A percentile compares a stretch with the other conserved stretches of the same genome.
Conservation (phyloP, 164 flowering plant species). For the Dillenia suffruticosa region DNA sequence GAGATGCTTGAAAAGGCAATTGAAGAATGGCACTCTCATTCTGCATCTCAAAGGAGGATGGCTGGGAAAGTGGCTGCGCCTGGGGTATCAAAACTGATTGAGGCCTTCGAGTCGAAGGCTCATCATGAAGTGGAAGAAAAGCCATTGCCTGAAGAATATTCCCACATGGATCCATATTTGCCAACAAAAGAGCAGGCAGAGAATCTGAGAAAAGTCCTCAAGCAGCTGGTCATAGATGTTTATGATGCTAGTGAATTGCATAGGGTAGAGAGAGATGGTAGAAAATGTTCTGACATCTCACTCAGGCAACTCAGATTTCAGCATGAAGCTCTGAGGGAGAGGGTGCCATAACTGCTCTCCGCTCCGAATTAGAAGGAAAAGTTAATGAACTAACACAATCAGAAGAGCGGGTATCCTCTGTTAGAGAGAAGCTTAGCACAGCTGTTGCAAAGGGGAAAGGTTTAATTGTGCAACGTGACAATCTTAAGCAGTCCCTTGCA, state of each 20-base stretch:
- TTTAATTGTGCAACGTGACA: slow-evolving; percentile 82
- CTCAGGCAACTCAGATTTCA: slow-evolving; percentile 25
- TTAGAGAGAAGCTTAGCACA: slow-evolving; percentile 91
- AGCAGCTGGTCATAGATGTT: slow-evolving; percentile 39
- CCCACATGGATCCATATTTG: slow-evolving; percentile 30
- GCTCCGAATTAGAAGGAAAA: slow-evolving; percentile 51
- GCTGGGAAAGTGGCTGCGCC: slow-evolving; percentile 37
- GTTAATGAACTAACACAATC: slow-evolving; percentile 74
- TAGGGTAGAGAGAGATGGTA: slow-evolving; percentile 27
- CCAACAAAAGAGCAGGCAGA: slow-evolving; percentile 32
- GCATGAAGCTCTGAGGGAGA: slow-evolving; percentile 31
- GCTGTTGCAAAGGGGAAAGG: slow-evolving; percentile 99
- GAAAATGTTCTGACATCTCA: slow-evolving; percentile 23
- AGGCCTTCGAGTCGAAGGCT: slow-evolving; percentile 76
- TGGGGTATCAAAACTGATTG: slow-evolving; percentile 73
- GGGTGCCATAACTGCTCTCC: slow-evolving; percentile 31
- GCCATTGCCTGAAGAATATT: slow-evolving; percentile 22
- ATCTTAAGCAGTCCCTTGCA: slow-evolving; percentile 72
- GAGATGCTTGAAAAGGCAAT: slow-evolving; percentile 65
- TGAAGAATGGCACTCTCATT: slow-evolving; percentile 51
- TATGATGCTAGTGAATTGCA: slow-evolving; percentile 33
- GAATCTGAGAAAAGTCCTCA: slow-evolving; percentile 39
- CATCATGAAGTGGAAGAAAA: slow-evolving; percentile 49
- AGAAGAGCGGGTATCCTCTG: slow-evolving; percentile 80
- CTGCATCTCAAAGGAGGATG: slow-evolving; percentile 32